Evolutionary conservation across 768 basidiomycete genomes (phyloP), one percentile per base, ranked within the genome.

Genomic region (Tricholoma furcatifolium): DNA sequence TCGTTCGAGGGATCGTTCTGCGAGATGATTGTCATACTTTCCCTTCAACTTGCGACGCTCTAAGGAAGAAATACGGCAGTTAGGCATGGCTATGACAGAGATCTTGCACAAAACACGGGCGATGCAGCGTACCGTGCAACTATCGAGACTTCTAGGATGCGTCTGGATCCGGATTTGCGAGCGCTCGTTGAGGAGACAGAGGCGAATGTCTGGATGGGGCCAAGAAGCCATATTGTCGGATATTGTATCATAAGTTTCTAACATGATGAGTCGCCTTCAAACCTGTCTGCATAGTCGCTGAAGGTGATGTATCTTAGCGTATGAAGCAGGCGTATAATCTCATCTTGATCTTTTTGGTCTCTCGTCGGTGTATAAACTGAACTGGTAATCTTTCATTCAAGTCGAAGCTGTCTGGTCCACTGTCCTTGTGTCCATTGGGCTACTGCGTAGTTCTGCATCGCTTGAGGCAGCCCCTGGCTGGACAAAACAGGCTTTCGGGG

Each of bases 71-170:
- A 27, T 27, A 27, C 27, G 27, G 27, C 27, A 7, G 27, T 27
- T 27, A 7, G 27, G 27, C 7, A 27, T 27, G 7, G 27, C 27
- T 27, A 27, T 27, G 27, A 27, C 27, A 67, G 66, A 0, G 71
- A 76, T 39, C 71, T 72, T 31, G 71, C 78, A 0, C 74, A 74
- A 0, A 72, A 81, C 4, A 86, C 86, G 0, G 86, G 84, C 0
- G 83, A 87, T 58, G 79, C 81, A 0, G 85, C 82, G 0, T 87
- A 84, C 59, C 75, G 85, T 45, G 79, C 81, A 4, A 69, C 77
- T 24, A 69, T 87, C 32, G 69, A 78, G 2, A 71, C 81, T 0
- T 53, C 68, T 61, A 32, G 68, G 1, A 68, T 86, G 62, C 50
- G 81, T 10, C 60, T 63, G 9, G 81, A 87, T 55, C 80, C 80